These are phyloP conservation scores for Backusella tarrabulga DNA, from an alignment of 192 early-diverging fungal genomes.

Conservation along the genomic window DNA sequence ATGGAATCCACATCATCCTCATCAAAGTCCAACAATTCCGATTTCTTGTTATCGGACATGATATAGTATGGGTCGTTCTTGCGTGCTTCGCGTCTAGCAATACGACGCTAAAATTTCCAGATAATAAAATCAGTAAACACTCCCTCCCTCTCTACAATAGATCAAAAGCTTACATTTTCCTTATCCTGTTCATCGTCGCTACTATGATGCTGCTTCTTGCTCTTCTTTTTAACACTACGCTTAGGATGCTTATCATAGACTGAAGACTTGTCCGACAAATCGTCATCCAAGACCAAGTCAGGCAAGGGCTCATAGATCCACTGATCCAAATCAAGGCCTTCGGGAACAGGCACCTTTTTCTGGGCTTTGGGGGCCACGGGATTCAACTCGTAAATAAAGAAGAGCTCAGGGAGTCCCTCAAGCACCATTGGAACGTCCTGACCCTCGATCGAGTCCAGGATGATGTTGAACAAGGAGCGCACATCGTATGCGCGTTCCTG, in stretches of 20 bases:
- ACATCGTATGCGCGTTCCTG: conserved; percentile 69
- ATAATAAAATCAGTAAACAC: not conserved
- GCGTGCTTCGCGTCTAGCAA: conserved; percentile 44
- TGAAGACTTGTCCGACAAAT: conserved; percentile 15
- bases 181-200: conserved; percentile 48
- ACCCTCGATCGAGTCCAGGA: conserved; percentile 40
- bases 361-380: conserved; percentile 91
- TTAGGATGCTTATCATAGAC: conserved; percentile 18
- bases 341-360: conserved; percentile 83
- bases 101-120: conserved; percentile 40
- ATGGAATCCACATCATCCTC: conserved; percentile 78
- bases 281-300: conserved; percentile 23
- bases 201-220: conserved; percentile 26
- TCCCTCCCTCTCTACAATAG: not conserved
- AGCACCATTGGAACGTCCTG: conserved; percentile 49
- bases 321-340: conserved; percentile 80
- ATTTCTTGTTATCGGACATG: conserved; percentile 37
- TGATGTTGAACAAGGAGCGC: conserved; percentile 47
- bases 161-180: conserved; percentile 37
- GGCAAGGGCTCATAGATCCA: conserved; percentile 78
- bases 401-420: conserved; percentile 60
- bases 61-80: conserved; percentile 72
- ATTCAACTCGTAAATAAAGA: conserved; percentile 82
- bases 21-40: conserved; percentile 20
- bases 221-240: conserved; percentile 20